These are phyloP conservation scores for Exidia glandulosa DNA, from an alignment of 768 basidiomycete species.

Conservation along the genomic window DNA sequence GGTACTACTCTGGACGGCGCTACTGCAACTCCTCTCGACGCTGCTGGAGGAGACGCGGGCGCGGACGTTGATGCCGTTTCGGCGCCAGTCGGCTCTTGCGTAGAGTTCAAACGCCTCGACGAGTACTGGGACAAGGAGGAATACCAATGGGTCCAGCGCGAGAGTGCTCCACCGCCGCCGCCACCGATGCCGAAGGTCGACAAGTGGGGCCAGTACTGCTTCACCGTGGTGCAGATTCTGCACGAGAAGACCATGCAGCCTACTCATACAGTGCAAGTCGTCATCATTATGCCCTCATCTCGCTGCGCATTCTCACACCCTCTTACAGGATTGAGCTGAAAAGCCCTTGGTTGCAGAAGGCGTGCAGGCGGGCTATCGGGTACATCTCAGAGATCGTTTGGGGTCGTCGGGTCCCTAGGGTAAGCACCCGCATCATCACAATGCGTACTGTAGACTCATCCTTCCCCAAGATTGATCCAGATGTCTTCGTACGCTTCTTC, in stretches of 20 bases:
- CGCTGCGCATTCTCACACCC: not conserved
- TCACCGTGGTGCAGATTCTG: not conserved
- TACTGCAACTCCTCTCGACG: no score
- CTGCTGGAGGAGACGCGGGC: no score
- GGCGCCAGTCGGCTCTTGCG: not conserved
- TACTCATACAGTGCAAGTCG: not conserved
- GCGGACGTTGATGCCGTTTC: not conserved
- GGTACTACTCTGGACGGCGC: no score
- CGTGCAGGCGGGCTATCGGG: slow-evolving; percentile 46
- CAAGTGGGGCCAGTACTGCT: not conserved
- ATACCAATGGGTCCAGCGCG: not conserved
- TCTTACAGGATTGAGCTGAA: slow-evolving; percentile 46
- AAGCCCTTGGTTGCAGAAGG: slow-evolving; percentile 45
- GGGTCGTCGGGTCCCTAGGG: slow-evolving; percentile 35
- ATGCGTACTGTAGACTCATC: not conserved
- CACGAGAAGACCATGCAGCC: not conserved
- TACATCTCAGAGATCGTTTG: no score
- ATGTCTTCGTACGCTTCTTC: slow-evolving; percentile 44
- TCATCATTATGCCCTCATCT: not conserved
- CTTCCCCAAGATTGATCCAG: slow-evolving; percentile 37
- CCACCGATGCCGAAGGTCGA: not conserved
- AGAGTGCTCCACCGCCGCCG: not conserved
- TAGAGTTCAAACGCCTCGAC: not conserved
- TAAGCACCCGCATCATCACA: slow-evolving; percentile 10
- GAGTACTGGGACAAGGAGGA: not conserved